A percentile compares a stretch with the other conserved stretches of the same genome.
Evolutionary conservation across 345 rosid genomes (phyloP).

Genomic region (Hibiscus mutabilis): DNA sequence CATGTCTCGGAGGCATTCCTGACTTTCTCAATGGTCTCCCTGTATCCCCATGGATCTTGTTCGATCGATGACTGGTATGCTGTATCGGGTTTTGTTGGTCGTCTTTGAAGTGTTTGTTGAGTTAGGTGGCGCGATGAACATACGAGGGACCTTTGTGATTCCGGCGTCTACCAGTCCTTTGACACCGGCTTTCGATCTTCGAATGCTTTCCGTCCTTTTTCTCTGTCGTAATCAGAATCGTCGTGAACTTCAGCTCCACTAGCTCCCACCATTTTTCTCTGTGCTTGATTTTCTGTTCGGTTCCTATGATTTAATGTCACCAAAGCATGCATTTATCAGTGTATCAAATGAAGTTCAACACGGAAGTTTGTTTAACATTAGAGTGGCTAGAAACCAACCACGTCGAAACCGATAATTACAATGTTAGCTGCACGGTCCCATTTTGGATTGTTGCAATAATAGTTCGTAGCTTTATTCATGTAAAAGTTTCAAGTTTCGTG

Average conservation of each 20-base stretch:
- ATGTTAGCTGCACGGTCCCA: too few relatives aligned
- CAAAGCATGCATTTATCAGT: too few relatives aligned
- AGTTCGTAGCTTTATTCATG: too few relatives aligned
- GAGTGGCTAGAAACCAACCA: too few relatives aligned
- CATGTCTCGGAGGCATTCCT: constrained; percentile 29
- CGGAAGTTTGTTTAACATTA: too few relatives aligned
- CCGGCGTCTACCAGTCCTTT: constrained; percentile 30
- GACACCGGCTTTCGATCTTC: constrained; percentile 21
- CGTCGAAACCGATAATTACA: too few relatives aligned
- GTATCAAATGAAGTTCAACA: too few relatives aligned
- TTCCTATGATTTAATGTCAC: neutral
- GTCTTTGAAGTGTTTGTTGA: neutral
- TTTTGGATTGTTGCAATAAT: too few relatives aligned
- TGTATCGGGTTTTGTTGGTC: neutral
- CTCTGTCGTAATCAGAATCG: neutral
- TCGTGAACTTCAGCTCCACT: constrained; percentile 15
- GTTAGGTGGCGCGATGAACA: constrained; percentile 6
- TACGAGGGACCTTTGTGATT: too few relatives aligned
- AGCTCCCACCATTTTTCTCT: neutral
- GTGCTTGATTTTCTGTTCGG: too few relatives aligned
- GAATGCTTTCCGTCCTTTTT: constrained; percentile 14
- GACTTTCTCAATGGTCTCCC: constrained; percentile 19
- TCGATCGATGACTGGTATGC: constrained; percentile 33
- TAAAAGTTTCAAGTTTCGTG: too few relatives aligned
- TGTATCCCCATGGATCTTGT: neutral